Evolutionary conservation across 352 stramenopile genomes (phyloP).

Genomic region (Thalassiosira hispida): DNA sequence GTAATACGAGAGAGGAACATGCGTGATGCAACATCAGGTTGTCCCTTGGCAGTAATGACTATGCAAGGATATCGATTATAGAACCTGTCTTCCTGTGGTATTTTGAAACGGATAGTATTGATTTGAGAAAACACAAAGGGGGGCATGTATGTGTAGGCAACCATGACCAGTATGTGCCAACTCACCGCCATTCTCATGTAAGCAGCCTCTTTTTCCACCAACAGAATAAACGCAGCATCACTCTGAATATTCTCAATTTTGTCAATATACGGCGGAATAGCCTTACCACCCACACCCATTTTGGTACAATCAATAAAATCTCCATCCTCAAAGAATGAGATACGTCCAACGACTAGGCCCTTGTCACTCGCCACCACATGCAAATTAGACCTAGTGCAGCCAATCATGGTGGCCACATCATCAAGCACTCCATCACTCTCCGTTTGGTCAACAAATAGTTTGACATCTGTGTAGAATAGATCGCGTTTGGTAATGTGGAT

Average conservation of each 20-base stretch:
- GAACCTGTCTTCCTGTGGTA: slow-evolving; percentile 86
- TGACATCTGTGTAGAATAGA: slow-evolving; percentile 92
- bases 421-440: slow-evolving; percentile 87
- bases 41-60: slow-evolving; percentile 90
- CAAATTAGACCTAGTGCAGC: slow-evolving; percentile 88
- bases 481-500: slow-evolving; percentile 93
- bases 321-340: slow-evolving; percentile 87
- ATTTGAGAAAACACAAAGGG: slow-evolving; percentile 9
- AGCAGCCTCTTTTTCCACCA: slow-evolving; percentile 92
- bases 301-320: slow-evolving; percentile 90
- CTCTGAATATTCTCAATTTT: slow-evolving; percentile 85
- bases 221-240: slow-evolving; percentile 89
- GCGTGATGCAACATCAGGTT: slow-evolving; percentile 87
- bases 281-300: slow-evolving; percentile 90
- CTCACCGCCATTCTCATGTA: slow-evolving; percentile 89
- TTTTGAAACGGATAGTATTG: slow-evolving; percentile 5
- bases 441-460: slow-evolving; percentile 89
- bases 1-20: slow-evolving; percentile 88
- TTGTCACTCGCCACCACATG: slow-evolving; percentile 91
- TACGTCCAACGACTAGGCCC: slow-evolving; percentile 88
- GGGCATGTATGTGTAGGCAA: neutral
- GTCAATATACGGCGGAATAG: slow-evolving; percentile 90
- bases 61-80: slow-evolving; percentile 91
- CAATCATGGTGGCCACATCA: slow-evolving; percentile 84
- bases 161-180: neutral